These are phyloP conservation scores for Inga leiocalycina DNA, from an alignment of 306 rosid species.

Conservation along the genomic window DNA sequence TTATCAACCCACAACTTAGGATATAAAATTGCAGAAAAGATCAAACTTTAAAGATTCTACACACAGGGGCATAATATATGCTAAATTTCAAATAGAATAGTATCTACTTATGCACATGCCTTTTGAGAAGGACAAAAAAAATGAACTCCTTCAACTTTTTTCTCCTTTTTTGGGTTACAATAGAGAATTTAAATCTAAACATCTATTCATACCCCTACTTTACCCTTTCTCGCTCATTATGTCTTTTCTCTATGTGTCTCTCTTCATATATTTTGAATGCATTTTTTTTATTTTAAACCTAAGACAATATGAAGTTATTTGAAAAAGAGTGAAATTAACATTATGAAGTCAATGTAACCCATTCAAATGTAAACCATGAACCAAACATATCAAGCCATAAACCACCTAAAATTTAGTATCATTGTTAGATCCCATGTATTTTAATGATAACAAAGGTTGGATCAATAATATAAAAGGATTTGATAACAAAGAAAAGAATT, in stretches of 20 bases:
- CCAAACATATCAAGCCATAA: background rate
- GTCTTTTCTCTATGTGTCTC: background rate
- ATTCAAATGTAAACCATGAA: background rate
- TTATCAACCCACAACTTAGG: too few species aligned
- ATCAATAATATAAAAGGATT: too few species aligned
- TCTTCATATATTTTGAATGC: background rate
- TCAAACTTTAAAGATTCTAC: too few species aligned
- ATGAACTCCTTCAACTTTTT: background rate
- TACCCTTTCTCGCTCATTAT: background rate
- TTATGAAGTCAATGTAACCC: background rate
- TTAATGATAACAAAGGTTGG: too few species aligned
- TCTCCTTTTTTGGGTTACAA: background rate
- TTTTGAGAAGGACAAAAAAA: background rate
- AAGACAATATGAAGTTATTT: too few species aligned
- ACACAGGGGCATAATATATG: too few species aligned
- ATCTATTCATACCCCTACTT: background rate
- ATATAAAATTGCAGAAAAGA: too few species aligned
- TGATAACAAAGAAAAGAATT: too few species aligned
- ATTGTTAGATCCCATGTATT: too few species aligned
- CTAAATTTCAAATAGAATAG: background rate
- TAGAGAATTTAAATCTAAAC: background rate
- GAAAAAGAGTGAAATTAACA: too few species aligned
- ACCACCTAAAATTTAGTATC: background rate
- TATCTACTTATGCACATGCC: background rate
- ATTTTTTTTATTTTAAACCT: background rate